Conservation (phyloP, 345 rosid genomes). For the Zanthoxylum bungeanum region DNA sequence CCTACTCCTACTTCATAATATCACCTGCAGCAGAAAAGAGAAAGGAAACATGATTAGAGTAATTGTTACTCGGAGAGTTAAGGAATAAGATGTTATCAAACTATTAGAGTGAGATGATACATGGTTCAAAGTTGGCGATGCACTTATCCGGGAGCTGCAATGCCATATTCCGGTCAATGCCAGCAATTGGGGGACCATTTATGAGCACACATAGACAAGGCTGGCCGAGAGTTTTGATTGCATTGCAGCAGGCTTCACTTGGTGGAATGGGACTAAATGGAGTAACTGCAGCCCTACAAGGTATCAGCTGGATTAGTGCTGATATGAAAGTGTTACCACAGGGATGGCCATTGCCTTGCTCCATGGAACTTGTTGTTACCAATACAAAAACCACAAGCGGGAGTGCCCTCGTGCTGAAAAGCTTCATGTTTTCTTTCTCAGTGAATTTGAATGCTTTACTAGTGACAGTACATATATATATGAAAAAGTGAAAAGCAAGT, state of each 20-base stretch:
- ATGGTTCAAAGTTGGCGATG: constrained; percentile 71
- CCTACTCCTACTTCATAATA: constrained; percentile 25
- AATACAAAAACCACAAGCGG: constrained; percentile 28
- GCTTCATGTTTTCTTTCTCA: constrained; percentile 17
- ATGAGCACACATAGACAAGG: constrained; percentile 74
- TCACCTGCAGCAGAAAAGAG: constrained; percentile 32
- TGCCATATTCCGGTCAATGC: constrained; percentile 75
- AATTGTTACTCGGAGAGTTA: not conserved
- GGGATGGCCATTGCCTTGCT: constrained; percentile 35
- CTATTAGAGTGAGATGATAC: constrained; percentile 29
- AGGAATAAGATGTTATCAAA: not conserved
- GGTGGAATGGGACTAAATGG: constrained; percentile 81
- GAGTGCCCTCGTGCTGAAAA: not conserved
- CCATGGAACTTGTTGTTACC: constrained; percentile 31
- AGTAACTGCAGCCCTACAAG: constrained; percentile 81
- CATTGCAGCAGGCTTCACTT: constrained; percentile 70
- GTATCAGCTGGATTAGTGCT: constrained; percentile 78
- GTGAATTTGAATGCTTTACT: constrained; percentile 1
- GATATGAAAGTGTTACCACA: constrained; percentile 77
- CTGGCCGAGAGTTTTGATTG: constrained; percentile 70
- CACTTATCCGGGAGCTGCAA: constrained; percentile 79
- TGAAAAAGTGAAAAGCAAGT: not conserved
- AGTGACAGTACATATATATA: constrained; percentile 17
- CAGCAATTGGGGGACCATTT: constrained; percentile 79
- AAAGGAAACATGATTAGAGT: not conserved